Evolutionary conservation across 331 rosid species (phyloP), one percentile per base, ranked within the genome.

Genomic region (Acacia concinna): DNA sequence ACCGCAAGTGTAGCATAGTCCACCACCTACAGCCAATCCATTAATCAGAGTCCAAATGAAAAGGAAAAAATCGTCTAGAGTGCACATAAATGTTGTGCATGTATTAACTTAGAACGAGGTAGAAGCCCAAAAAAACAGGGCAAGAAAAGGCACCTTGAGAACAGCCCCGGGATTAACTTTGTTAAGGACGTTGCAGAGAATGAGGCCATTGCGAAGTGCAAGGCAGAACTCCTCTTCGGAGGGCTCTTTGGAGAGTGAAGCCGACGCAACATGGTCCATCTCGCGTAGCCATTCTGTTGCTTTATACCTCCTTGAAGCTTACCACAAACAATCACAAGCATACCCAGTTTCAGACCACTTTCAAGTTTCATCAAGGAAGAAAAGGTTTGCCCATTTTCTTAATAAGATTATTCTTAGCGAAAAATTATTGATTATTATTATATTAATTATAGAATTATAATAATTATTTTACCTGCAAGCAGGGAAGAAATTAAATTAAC

Each of bases 101-200:
- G 44, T 14, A 31, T 27, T 60, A 60, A 5, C n/a, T 4, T 14
- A 44, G 62, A 23, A 15, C 13, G 27, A 0, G 49, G 30, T 8
- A 54, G 62, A 15, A 47, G 27, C 17, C 8, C 32, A 8, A 57
- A 25, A 2, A 56, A 3, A 23, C 3, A 1, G 2, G 30, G 15
- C 4, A 49, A 32, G 10, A 71, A 40, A 63, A 51, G 32, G 69
- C 6, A 77, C 88, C 78, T 86, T 86, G 59, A 74, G 65, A 47
- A 86, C 99, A 68, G 98, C 91, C 23, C 99, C 97, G 4, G 99
- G 99, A 65, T 91, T 93, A 81, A 96, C 95, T 82, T 89, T 93
- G 90, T 96, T 96, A 87, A 96, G 98, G 38, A 96, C 97, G 37
- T 93, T 96, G 97, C 99, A 96, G 81, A 96, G 98, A 79, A 93